phyloP scores from a whole-genome alignment of 371 early-diverging fungal genomes.

The Mucor velutinosus region DNA sequence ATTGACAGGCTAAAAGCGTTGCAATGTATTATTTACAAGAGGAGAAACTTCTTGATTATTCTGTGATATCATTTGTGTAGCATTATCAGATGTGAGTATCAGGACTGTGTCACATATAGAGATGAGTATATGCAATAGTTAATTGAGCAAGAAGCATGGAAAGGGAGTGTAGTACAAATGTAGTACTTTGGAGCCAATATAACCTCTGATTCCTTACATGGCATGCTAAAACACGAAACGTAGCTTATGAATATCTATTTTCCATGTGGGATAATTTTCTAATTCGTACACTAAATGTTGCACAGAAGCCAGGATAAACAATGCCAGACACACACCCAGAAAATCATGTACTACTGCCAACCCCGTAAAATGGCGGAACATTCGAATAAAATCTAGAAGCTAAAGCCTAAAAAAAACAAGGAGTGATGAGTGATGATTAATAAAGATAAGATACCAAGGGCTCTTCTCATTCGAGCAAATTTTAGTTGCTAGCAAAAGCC shows the following conservation, averaged over 20 bases:
- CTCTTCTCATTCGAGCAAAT: neutral
- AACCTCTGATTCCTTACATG: too few relatives aligned
- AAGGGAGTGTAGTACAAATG: too few relatives aligned
- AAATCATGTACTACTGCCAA: neutral
- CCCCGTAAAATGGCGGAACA: neutral
- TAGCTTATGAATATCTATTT: too few relatives aligned
- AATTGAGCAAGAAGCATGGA: too few relatives aligned
- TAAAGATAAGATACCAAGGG: neutral
- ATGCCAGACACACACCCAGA: too few relatives aligned
- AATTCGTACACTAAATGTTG: neutral
- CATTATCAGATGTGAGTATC: neutral
- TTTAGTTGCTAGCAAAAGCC: too few relatives aligned
- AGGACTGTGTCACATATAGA: neutral
- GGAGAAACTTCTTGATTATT: neutral
- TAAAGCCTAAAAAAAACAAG: neutral
- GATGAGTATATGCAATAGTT: neutral
- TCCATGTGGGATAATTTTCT: neutral
- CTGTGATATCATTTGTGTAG: neutral
- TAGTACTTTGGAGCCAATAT: too few relatives aligned
- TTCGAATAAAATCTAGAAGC: constrained; percentile 13
- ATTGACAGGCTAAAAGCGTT: neutral
- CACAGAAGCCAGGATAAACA: neutral
- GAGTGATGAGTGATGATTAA: too few relatives aligned
- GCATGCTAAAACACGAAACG: too few relatives aligned
- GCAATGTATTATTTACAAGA: too few relatives aligned